Evolutionary conservation across 2,329 filamentous ascomycete species (phyloP).

Genomic region (Pyricularia grisea): DNA sequence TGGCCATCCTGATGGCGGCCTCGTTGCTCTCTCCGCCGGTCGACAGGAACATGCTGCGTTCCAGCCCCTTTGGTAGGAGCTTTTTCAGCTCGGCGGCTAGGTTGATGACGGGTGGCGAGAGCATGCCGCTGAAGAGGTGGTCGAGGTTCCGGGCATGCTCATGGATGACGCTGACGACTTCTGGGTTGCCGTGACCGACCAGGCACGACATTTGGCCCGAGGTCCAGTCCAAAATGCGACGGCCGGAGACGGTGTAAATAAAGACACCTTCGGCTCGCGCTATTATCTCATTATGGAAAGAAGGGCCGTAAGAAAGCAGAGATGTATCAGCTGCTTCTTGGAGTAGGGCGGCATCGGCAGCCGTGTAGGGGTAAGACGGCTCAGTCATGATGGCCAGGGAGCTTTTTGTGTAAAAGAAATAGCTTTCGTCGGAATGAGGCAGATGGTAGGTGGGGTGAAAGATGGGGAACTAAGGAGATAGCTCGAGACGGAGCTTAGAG

Average conservation of each 20-base stretch:
- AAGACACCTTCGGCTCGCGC: slow-evolving; percentile 32
- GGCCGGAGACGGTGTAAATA: slow-evolving; percentile 32
- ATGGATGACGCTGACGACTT: slow-evolving; percentile 42
- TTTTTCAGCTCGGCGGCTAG: slow-evolving; percentile 38
- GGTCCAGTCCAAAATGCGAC: slow-evolving; percentile 45
- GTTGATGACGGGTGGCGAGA: slow-evolving; percentile 42
- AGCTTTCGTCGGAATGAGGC: neutral
- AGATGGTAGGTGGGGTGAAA: neutral
- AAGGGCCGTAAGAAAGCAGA: neutral
- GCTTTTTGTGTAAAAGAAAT: neutral
- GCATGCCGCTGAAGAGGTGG: slow-evolving; percentile 48
- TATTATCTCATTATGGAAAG: slow-evolving; percentile 21
- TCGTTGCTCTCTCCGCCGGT: slow-evolving; percentile 48
- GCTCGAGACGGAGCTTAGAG: neutral
- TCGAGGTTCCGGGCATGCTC: slow-evolving; percentile 39
- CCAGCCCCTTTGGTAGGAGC: slow-evolving; percentile 34
- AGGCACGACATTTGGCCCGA: slow-evolving; percentile 51
- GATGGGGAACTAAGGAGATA: neutral
- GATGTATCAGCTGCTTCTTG: neutral
- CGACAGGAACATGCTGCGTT: slow-evolving; percentile 46
- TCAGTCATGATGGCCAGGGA: neutral
- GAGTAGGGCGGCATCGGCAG: neutral
- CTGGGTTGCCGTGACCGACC: slow-evolving; percentile 46
- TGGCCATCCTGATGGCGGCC: slow-evolving; percentile 55
- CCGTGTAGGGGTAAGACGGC: neutral